Base-by-base conservation (phyloP, 2,329 filamentous ascomycete species). In the Aspergillus neotritici region DNA sequence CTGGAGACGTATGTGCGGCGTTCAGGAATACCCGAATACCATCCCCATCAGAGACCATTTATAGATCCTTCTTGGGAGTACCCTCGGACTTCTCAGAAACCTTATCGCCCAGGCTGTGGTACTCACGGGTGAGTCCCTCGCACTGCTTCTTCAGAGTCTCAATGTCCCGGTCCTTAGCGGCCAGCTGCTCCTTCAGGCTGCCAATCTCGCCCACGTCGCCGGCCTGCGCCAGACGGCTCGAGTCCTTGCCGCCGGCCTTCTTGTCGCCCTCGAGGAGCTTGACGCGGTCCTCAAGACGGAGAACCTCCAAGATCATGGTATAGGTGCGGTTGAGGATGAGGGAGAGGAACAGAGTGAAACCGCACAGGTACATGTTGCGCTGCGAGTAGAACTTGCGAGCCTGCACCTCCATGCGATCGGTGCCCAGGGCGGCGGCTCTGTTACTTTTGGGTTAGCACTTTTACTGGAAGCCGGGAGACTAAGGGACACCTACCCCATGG, bases 321-420 rank as follows among this genome's bases (percentile, higher is more conserved):
- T 97, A 98, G 64, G 93, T 98, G 64, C 93, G 91, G 83, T 98
- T 97, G 66, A 73, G 87, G 71, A 98, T 98, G 53, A 98, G 79
- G 41, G 91, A 97, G 50, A 98, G 84, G 82, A 98, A 97, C 52
- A 98, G 84, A 4, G 93, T 98, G 78, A 98, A 98, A 59, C 93
- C 93, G 71, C 93, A 97, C 50, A 98, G 89, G 75, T 98, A 98
- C 93, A 98, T 98, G 82, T 98, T 98, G 70, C 93, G 90, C 76
- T 98, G 91, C 50, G 90, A 95, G 80, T 98, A 98, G 78, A 98
- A 98, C 74, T 98, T 98, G 79, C 93, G 89, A 54, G 93, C 91
- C 72, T 98, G 93, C 40, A 97, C 91, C 73, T 98, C 93, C 80
- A 94, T 89, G 53, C 93, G 91, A 67, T 97, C 93, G 64, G 87